phyloP scores from a whole-genome alignment of 805 yeast species.

The Schwanniomyces occidentalis region DNA sequence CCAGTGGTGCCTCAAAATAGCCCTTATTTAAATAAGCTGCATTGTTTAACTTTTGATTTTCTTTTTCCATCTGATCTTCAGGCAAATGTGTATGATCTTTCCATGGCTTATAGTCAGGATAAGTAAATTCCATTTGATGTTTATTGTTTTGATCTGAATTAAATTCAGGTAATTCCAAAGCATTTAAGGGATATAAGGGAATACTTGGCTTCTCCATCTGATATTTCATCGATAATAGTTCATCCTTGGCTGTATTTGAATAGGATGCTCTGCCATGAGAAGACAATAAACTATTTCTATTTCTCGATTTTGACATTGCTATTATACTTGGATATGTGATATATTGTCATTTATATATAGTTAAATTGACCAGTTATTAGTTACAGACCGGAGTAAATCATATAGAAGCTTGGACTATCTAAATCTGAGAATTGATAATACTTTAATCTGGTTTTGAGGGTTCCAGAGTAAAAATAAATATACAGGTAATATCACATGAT shows the following conservation, averaged over 20 bases:
- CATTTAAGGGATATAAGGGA: slow-evolving; percentile 36
- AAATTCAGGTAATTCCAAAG: slow-evolving; percentile 10
- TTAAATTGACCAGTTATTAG: too few species aligned
- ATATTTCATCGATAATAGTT: slow-evolving; percentile 34
- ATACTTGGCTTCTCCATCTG: slow-evolving; percentile 35
- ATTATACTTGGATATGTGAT: too few species aligned
- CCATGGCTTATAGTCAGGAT: slow-evolving; percentile 80
- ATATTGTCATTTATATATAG: too few species aligned
- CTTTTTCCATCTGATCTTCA: slow-evolving; percentile 33
- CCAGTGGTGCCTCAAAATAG: slow-evolving; percentile 59
- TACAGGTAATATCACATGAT: too few species aligned
- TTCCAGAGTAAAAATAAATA: too few species aligned
- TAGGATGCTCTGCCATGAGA: slow-evolving; percentile 21
- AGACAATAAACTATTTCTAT: slow-evolving; percentile 28
- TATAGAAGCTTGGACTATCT: too few species aligned
- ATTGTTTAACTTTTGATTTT: slow-evolving; percentile 53
- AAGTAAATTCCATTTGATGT: slow-evolving; percentile 22
- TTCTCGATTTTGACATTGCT: slow-evolving; percentile 29
- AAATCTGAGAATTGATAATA: too few species aligned
- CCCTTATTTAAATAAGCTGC: slow-evolving; percentile 65
- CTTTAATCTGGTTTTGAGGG: too few species aligned
- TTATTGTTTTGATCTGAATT: slow-evolving; percentile 1
- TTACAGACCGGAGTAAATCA: too few species aligned
- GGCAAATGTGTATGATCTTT: slow-evolving; percentile 44
- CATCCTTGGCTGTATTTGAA: slow-evolving; percentile 27